Evolutionary conservation across 169 alveolate species (phyloP).

Genomic region (Plasmodium fragile): DNA sequence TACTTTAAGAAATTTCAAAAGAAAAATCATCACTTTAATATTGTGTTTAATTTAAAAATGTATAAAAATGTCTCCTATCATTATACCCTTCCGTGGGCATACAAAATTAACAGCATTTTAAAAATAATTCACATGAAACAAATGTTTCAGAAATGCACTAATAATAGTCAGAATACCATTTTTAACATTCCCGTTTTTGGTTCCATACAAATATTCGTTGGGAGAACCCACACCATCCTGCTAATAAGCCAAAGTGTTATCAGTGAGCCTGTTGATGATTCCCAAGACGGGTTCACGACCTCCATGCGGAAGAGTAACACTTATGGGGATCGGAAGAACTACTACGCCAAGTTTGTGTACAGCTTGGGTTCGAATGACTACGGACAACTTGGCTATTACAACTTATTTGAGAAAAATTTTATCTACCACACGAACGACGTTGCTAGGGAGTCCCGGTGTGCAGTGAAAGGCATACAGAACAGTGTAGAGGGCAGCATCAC

Average conservation of each 20-base stretch:
- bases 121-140: conserved; percentile 72
- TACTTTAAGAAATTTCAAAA: conserved; percentile 65
- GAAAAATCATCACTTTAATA: conserved; percentile 75
- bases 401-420: conserved; percentile 44
- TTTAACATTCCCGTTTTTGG: conserved; percentile 67
- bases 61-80: conserved; percentile 64
- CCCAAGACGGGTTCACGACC: neutral
- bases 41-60: conserved; percentile 68
- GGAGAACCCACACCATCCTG: conserved; percentile 68
- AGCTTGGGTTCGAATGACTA: conserved; percentile 95
- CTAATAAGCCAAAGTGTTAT: conserved; percentile 28
- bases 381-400: conserved; percentile 93
- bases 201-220: conserved; percentile 72
- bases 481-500: neutral
- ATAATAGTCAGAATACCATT: conserved; percentile 5
- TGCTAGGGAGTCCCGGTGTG: neutral
- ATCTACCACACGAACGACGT: neutral
- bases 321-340: conserved; percentile 8
- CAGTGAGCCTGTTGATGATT: neutral
- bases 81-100: conserved; percentile 76
- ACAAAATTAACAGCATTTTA: conserved; percentile 50
- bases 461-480: neutral
- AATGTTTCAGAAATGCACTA: conserved; percentile 51
- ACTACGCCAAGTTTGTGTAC: conserved; percentile 82
- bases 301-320: neutral